Evolutionary conservation across 208 protist genomes (phyloP), one percentile per base, ranked within the genome.

Genomic region (Wallacemonas sp.): DNA sequence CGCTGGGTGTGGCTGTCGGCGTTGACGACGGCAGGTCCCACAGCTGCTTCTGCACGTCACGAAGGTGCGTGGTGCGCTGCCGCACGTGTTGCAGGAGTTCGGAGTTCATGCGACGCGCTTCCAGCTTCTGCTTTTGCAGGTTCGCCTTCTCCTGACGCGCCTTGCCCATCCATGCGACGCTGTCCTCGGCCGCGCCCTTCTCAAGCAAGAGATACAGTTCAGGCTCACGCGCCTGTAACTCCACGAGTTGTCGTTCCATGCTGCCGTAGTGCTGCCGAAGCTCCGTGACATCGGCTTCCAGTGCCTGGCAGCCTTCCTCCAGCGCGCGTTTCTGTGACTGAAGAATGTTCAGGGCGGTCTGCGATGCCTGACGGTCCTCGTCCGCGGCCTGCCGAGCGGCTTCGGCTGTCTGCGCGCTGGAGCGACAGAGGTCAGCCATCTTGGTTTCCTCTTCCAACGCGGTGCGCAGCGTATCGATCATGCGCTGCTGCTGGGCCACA

Each of bases 51-150:
- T 83, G 73, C 30, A 92, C 78, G 41, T 76, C 73, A 15, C 78
- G 75, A 8, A 92, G 60, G 8, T 83, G 82, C 24, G 68, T 75
- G 63, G 79, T 85, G 45, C 78, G 70, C 19, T 78, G 39, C 0
- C 72, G 71, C n/a, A 92, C 80, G 60, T 83, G 80, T 61, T 72
- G 78, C 9, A 89, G 64, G 34, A 92, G 62, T 27, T 92, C 76
- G 21, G 61, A 60, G 63, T 85, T 89, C 17, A 92, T 63, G 29
- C 60, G 63, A 17, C 61, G 76, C 12, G 81, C 80, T 34, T 81
- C 78, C 3, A 58, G 61, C 26, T 76, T 79, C 65, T 89, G 80
- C 19, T 69, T 72, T 57, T 86, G 71, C 55, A 93, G 41, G 29
- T 61, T 76, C 37, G 72, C 64, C 73, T 79, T 75, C 63, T 90